These are phyloP conservation scores for Buddleja alternifolia DNA, from an alignment of 257 asterid species.

Conservation along the genomic window DNA sequence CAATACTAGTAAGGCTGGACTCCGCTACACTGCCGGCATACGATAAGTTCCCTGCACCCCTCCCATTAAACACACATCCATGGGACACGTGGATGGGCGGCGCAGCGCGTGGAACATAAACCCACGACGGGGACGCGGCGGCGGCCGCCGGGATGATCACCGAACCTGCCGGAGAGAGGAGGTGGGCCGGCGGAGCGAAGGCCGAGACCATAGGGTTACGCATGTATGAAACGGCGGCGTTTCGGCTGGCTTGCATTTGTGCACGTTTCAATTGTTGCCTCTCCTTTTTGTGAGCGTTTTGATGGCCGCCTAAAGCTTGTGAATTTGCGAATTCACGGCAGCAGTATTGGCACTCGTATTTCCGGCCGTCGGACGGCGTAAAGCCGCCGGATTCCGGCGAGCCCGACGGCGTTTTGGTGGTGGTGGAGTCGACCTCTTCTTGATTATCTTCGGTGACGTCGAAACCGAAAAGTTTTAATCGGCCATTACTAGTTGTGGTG, in stretches of 20 bases:
- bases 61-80: slow-evolving; percentile 61
- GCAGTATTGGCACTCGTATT: slow-evolving; percentile 96
- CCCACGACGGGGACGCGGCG: slow-evolving; percentile 59
- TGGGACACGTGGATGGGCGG: slow-evolving; percentile 75
- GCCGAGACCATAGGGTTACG: slow-evolving; percentile 88
- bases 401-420: slow-evolving; percentile 44
- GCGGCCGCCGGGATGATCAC: slow-evolving; percentile 37
- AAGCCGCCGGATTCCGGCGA: slow-evolving; percentile 52
- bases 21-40: slow-evolving; percentile 59
- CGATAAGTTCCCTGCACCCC: slow-evolving; percentile 49
- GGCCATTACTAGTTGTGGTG: slow-evolving; percentile 41
- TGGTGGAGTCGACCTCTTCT: slow-evolving; percentile 54
- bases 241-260: slow-evolving; percentile 79
- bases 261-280: slow-evolving; percentile 91
- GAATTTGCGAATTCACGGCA: slow-evolving; percentile 95
- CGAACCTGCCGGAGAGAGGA: slow-evolving; percentile 60
- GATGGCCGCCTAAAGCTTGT: slow-evolving; percentile 96
- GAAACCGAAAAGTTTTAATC: slow-evolving; percentile 86
- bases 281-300: slow-evolving; percentile 96
- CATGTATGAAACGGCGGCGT: slow-evolving; percentile 91
- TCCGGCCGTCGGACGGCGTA: slow-evolving; percentile 69
- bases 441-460: slow-evolving; percentile 59
- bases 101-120: slow-evolving; percentile 75
- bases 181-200: slow-evolving; percentile 82
- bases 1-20: slow-evolving; percentile 53